Evolutionary conservation across 768 basidiomycete genomes (phyloP).

Genomic region (Pleurotus salmoneostramineus): DNA sequence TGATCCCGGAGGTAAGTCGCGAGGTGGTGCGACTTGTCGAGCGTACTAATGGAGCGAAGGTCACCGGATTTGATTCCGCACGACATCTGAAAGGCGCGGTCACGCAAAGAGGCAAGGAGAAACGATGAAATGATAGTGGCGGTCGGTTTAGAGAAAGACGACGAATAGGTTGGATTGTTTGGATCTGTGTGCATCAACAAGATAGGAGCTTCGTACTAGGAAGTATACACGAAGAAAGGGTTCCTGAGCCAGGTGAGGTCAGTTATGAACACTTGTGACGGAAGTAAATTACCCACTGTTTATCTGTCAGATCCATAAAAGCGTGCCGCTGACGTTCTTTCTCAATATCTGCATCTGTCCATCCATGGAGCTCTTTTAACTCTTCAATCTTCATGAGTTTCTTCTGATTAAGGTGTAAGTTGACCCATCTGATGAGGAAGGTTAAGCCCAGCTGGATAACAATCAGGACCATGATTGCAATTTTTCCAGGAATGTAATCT

Average conservation of each 20-base stretch:
- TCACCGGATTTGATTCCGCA: neutral
- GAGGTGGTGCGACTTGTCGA: constrained; percentile 40
- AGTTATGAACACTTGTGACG: neutral
- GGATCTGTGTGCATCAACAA: neutral
- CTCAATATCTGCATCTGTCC: constrained; percentile 56
- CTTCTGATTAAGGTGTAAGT: constrained; percentile 47
- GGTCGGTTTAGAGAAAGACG: neutral
- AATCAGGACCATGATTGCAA: constrained; percentile 58
- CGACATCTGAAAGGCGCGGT: neutral
- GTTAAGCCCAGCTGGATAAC: constrained; percentile 46
- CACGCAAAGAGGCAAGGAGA: too few species aligned
- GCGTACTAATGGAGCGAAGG: constrained; percentile 12
- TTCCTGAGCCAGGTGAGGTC: constrained; percentile 33
- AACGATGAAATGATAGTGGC: too few species aligned
- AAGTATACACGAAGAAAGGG: constrained; percentile 55
- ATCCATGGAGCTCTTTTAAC: constrained; percentile 42
- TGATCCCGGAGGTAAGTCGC: constrained; percentile 49
- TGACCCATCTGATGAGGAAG: constrained; percentile 49
- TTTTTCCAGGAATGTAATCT: constrained; percentile 62
- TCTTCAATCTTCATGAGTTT: constrained; percentile 37
- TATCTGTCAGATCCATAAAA: constrained; percentile 62
- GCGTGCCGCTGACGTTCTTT: constrained; percentile 57
- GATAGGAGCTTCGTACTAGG: constrained; percentile 9
- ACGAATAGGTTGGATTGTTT: neutral
- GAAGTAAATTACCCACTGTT: constrained; percentile 38